Evolutionary conservation across 345 rosid species (phyloP), one percentile per base, ranked within the genome.

Genomic region (Alliaria petiolata): DNA sequence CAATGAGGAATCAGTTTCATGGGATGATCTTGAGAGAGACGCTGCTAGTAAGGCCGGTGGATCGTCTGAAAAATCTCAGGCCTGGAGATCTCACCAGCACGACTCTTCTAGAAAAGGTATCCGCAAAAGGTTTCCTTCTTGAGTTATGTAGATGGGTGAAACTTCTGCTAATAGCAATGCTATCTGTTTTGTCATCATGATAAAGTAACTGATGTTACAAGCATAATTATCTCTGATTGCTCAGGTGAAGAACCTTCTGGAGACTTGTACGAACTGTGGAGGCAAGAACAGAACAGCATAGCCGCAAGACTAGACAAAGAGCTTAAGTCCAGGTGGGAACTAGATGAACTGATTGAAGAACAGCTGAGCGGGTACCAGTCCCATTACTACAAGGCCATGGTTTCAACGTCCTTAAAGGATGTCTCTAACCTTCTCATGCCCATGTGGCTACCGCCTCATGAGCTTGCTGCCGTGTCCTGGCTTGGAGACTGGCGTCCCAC

Each of bases 401-500:
- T 82, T 59, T 85, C 85, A 39, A 71, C 74, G 50, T 79, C 81
- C 66, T 80, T 85, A 31, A 83, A 86, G 63, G 95, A 90, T 40
- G 86, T 88, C 57, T 81, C 91, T 17, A 62, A 85, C 51, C 78
- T 86, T 42, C 82, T 90, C 50, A 56, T 79, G 83, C 98, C 96
- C 25, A 72, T 56, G 13, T 81, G 85, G 78, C 46, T 83, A 4
- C 82, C 85, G 5, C 83, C 90, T 14, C 84, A 84, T 16, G 91
- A 93, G 61, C 75, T 87, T 53, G 88, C 90, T 64, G 66, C 80
- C 6, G 63, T 93, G 9, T 62, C 86, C 50, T 93, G 97, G 98
- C 82, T 88, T 28, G 93, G 97, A 16, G 98, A 90, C 64, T 93
- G 97, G 98, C 86, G 93, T 36, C 97, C 98, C 34, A 81, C 98